phyloP scores from a whole-genome alignment of 1,139 yeast species.

The Debaryomyces fabryi region DNA sequence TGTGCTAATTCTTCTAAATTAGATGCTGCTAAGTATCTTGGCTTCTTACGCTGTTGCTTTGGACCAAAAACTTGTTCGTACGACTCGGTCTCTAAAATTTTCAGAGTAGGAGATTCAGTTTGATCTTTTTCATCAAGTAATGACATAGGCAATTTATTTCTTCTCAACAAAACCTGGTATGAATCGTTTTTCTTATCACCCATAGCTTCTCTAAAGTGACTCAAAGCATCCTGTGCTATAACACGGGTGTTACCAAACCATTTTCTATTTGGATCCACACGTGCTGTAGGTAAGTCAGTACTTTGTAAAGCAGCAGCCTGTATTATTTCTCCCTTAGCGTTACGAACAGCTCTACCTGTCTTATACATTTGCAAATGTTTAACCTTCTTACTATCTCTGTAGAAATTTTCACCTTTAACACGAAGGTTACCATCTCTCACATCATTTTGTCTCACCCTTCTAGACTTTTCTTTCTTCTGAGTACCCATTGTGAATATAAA shows the following conservation, averaged over 20 bases:
- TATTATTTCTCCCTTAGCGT: conserved; percentile 83
- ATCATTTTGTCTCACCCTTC: conserved; percentile 82
- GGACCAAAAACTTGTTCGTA: conserved; percentile 89
- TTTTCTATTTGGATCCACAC: conserved; percentile 93
- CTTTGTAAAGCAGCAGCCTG: conserved; percentile 89
- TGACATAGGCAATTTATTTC: conserved; percentile 96
- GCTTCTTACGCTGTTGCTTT: conserved; percentile 90
- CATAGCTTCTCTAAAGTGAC: conserved; percentile 92
- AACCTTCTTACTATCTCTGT: conserved; percentile 91
- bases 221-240: conserved; percentile 92
- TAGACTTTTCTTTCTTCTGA: conserved; percentile 84
- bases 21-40: conserved; percentile 71
- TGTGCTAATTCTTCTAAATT: conserved; percentile 81
- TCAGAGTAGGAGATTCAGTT: conserved; percentile 74
- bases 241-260: conserved; percentile 99
- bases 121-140: conserved; percentile 81
- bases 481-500: conserved; percentile 69
- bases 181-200: conserved; percentile 86
- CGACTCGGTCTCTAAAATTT: conserved; percentile 86
- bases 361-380: conserved; percentile 91
- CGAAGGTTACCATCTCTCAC: conserved; percentile 87
- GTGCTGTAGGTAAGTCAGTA: conserved; percentile 84
- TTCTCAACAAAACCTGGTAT: conserved; percentile 81
- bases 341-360: conserved; percentile 83
- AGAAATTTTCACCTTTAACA: conserved; percentile 96